phyloP scores from a whole-genome alignment of 345 rosid species.

The Euphorbia tirucalli region DNA sequence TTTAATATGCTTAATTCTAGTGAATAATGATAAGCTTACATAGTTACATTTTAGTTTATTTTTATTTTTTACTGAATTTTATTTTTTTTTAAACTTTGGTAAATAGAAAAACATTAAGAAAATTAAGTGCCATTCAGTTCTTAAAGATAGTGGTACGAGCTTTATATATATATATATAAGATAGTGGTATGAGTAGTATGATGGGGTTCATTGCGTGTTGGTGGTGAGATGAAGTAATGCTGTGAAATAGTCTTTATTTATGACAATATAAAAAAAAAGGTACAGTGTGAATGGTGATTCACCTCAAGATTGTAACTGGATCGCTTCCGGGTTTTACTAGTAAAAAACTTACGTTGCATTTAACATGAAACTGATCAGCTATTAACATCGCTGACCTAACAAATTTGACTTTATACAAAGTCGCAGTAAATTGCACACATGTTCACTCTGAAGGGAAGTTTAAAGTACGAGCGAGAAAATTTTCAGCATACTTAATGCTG shows the following conservation, averaged over 20 bases:
- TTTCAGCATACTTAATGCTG: constrained; percentile 14
- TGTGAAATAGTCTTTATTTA: background rate
- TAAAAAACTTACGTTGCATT: background rate
- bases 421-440: background rate
- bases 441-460: background rate
- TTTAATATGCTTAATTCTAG: background rate
- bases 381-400: background rate
- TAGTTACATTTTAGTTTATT: background rate
- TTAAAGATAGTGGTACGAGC: background rate
- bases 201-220: background rate
- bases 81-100: background rate
- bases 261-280: too few species aligned
- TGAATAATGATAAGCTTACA: background rate
- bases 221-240: background rate
- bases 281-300: background rate
- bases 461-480: background rate
- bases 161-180: too few species aligned
- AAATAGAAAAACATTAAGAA: background rate
- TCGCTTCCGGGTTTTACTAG: background rate
- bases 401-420: background rate
- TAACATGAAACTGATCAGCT: background rate
- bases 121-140: background rate
- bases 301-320: background rate
- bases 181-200: background rate
- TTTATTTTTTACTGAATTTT: too few species aligned